These are phyloP conservation scores for Vitis hybrid DNA, from an alignment of 177 flowering plant genomes.

Conservation along the genomic window DNA sequence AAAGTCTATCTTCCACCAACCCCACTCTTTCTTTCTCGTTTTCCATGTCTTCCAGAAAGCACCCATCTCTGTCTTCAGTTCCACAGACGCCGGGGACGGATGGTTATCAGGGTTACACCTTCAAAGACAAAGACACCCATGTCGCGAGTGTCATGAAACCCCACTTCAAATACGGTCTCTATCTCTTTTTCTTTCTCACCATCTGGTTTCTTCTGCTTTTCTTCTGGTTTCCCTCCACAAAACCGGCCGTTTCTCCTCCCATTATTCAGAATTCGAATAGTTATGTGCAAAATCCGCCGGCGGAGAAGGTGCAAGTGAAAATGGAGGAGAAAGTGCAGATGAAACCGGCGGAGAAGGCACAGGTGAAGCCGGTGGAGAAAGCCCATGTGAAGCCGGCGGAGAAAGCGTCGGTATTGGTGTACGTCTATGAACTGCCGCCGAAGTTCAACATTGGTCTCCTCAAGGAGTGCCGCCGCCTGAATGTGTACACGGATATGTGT, in stretches of 20 bases:
- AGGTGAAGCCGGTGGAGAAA: background rate
- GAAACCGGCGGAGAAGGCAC: background rate
- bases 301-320: background rate
- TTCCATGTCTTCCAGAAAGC: too few relatives aligned
- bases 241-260: background rate
- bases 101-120: too few relatives aligned
- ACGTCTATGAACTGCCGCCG: constrained; percentile 49
- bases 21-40: too few relatives aligned
- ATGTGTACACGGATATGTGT: constrained; percentile 61
- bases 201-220: constrained; percentile 12
- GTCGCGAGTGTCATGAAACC: too few relatives aligned
- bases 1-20: too few relatives aligned
- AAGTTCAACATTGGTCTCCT: constrained; percentile 55
- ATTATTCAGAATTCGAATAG: too few relatives aligned
- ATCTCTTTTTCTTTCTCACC: background rate
- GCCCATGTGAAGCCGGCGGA: background rate
- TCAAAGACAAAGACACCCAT: too few relatives aligned
- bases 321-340: background rate
- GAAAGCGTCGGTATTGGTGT: constrained; percentile 18
- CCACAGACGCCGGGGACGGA: too few relatives aligned
- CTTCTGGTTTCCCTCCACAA: constrained; percentile 4
- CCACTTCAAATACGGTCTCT: background rate
- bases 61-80: too few relatives aligned
- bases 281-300: too few relatives aligned
- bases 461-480: constrained; percentile 46